Evolutionary conservation across 2,329 filamentous ascomycete genomes (phyloP).

Genomic region (Claviceps monticola): DNA sequence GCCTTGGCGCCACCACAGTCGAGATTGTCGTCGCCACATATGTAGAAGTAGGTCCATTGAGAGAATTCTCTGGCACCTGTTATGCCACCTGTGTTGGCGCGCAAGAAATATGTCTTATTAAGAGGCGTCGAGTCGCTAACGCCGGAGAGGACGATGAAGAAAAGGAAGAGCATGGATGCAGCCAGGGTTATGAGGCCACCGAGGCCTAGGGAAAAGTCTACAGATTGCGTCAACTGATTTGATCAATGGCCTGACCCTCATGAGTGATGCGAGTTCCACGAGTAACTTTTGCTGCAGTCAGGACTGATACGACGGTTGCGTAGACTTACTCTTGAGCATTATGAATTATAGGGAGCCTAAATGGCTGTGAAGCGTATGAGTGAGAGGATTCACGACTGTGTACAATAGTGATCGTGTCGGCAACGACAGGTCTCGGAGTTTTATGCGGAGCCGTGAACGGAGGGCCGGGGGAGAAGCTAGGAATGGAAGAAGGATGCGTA

Average conservation of each 20-base stretch:
- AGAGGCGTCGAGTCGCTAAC: constrained; percentile 39
- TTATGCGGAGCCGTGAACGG: not conserved
- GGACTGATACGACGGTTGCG: too few relatives aligned
- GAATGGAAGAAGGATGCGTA: not conserved
- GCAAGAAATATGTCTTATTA: constrained; percentile 72
- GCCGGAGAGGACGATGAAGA: constrained; percentile 45
- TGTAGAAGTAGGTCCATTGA: constrained; percentile 84
- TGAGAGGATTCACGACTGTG: not conserved
- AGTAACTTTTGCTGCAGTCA: too few relatives aligned
- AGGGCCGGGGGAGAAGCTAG: not conserved
- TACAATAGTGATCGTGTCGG: too few relatives aligned
- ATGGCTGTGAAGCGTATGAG: not conserved
- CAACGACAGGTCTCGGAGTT: too few relatives aligned
- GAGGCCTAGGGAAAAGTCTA: constrained; percentile 28
- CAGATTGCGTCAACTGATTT: not conserved
- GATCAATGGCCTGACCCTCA: not conserved
- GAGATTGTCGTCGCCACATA: constrained; percentile 53
- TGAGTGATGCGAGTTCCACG: not conserved
- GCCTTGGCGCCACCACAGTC: constrained; percentile 51
- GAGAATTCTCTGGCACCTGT: constrained; percentile 50
- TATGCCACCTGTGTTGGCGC: constrained; percentile 62
- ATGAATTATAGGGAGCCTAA: constrained; percentile 1
- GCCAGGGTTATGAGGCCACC: constrained; percentile 34
- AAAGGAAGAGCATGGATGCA: constrained; percentile 38
- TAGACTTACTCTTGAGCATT: constrained; percentile 10